Percentiles rank a stretch among this genome's conserved stretches.
Conservation (phyloP, 495 filamentous ascomycete genomes). For the Trichoderma orchidacearum region DNA sequence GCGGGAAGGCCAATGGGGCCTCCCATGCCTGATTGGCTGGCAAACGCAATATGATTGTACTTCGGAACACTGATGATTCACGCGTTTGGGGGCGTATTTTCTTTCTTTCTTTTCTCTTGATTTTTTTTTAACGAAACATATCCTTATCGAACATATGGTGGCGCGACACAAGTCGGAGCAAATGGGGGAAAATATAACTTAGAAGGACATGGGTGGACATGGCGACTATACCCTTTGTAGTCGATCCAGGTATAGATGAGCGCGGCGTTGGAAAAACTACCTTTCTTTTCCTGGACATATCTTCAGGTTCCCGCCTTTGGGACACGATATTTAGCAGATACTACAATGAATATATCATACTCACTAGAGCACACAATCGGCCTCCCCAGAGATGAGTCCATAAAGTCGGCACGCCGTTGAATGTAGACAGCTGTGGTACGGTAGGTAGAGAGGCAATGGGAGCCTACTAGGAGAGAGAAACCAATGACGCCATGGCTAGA, state of each 20-base stretch:
- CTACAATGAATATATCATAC: no score
- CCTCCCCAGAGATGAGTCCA: no score
- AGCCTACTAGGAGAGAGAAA: no score
- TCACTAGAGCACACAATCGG: no score
- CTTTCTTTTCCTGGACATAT: slow-evolving; percentile 3
- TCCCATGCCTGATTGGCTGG: not conserved
- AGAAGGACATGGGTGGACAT: not conserved
- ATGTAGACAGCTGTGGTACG: no score
- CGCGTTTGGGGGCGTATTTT: not conserved
- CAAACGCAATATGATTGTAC: not conserved
- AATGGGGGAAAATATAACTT: not conserved
- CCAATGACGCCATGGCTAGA: no score
- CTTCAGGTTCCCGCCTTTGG: not conserved
- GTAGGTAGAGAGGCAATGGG: no score
- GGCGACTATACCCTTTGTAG: not conserved
- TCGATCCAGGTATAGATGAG: slow-evolving; percentile 3
- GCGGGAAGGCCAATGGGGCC: not conserved
- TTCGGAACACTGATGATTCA: not conserved
- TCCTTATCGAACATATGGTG: not conserved
- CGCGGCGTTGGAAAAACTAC: slow-evolving; percentile 15
- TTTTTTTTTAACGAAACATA: not conserved
- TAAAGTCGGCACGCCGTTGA: no score
- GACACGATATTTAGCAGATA: not conserved
- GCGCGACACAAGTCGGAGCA: not conserved
- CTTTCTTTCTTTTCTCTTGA: not conserved